Base-by-base conservation (phyloP, 768 basidiomycete genomes). In the Xerocomus spinulosus region DNA sequence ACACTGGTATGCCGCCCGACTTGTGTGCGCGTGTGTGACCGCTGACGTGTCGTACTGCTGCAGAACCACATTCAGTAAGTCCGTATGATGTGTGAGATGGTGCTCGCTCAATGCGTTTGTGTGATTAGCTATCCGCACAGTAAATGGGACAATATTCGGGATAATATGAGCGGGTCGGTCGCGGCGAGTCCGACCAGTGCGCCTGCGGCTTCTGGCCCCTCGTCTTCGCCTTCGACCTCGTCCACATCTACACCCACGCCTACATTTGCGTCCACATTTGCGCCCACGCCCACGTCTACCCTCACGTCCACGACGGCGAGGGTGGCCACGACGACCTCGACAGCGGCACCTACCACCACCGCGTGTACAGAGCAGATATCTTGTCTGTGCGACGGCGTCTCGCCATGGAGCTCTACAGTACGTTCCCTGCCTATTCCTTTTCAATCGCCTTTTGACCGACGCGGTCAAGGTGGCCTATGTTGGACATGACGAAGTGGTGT, bases 81-180 rank as follows among this genome's bases (percentile, higher is more conserved):
- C 40, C 9, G 12, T 28, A 1, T 34, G 12, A 9, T 0, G 6
- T 24, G 17, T 30, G 42, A 21, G 4, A 10, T 2, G n/a, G 20
- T 26, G 9, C 9, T 26, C 26, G 24, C 26, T 50, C 33, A 51
- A n/a, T n/a, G 9, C n/a, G n/a, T 21, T 15, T 24, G 10, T 9
- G 14, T n/a, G n/a, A n/a, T n/a, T 5, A 83, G 81, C 59, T 85
- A 70, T 67, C 84, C 84, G 7, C 70, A 77, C 57, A 84, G 82
- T 67, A 80, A 81, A 56, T 88, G 79, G 78, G 80, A 81, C 62
- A 87, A 87, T 62, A 75, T 87, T 55, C 74, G 75, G 21, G 76
- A 67, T 62, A 83, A 83, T 65, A 83, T 87, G 77, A 76, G 73
- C n/a, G 45, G 51, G 42, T 51, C n/a, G n/a, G n/a, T n/a, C n/a